Evolutionary conservation across 495 filamentous ascomycete genomes (phyloP), one percentile per base, ranked within the genome.

Genomic region (Penicillium chermesinum): DNA sequence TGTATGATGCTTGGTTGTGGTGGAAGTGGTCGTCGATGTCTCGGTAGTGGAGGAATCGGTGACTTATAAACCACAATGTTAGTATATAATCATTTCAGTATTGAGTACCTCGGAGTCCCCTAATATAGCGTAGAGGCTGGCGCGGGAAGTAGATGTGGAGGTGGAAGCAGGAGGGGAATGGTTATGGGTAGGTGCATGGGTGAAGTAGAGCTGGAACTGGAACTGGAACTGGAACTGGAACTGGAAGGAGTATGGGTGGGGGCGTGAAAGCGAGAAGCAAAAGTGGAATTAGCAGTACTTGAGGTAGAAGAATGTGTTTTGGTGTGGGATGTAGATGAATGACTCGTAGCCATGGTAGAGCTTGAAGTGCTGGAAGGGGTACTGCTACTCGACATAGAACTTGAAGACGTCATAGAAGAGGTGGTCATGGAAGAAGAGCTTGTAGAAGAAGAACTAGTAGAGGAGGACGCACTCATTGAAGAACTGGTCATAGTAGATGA

Each of bases 401-500:
- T 19, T 43, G 44, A 40, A 15, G 37, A 16, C 19, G 36, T 19
- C 32, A 46, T 45, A 32, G 48, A 53, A 25, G 37, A 30, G 17
- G 45, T 44, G 13, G 38, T 49, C 30, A 46, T 39, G 37, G 34
- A 40, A 2, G 17, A 45, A 17, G 32, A 44, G 4, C 13, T 41
- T 25, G 41, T 40, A 15, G 39, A 43, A 40, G 41, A 30, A 36
- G 38, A 46, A 16, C 38, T 25, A 38, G 38, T 37, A 36, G 43
- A 36, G 34, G 45, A 48, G 38, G 53, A 55, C 55, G 51, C 49
- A 50, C 47, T 37, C 8, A 41, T 44, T 51, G 55, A 57, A 21
- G 52, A 45, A 21, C 47, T 36, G 32, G 34, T 62, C 42, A 48
- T 46, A 54, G 53, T 54, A 59, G 52, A 56, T 47, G 53, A 46